A percentile compares a stretch with the other conserved stretches of the same genome.
phyloP scores from a whole-genome alignment of 2,329 filamentous ascomycete genomes.

The Cucurbitaria berberidis region DNA sequence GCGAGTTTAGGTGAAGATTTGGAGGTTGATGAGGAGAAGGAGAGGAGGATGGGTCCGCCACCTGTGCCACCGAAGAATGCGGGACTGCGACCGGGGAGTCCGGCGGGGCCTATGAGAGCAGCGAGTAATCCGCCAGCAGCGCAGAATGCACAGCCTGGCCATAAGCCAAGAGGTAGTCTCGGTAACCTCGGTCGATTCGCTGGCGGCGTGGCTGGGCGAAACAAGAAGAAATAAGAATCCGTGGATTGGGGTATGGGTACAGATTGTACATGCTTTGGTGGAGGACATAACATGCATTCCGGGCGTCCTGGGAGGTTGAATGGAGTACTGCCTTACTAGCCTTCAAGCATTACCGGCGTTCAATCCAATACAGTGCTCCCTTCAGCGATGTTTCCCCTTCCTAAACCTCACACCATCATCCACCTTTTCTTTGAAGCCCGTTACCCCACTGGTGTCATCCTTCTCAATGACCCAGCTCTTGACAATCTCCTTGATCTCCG shows the following conservation, averaged over 20 bases:
- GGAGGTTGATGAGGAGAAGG: constrained; percentile 36
- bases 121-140: constrained; percentile 19
- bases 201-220: constrained; percentile 48
- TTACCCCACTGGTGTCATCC: constrained; percentile 14
- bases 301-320: constrained; percentile 14
- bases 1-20: constrained; percentile 48
- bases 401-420: constrained; percentile 48
- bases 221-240: constrained; percentile 43
- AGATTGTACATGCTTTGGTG: constrained; percentile 7
- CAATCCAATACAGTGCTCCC: background rate
- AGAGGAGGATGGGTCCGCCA: constrained; percentile 33
- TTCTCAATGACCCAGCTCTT: constrained; percentile 70
- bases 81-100: constrained; percentile 29
- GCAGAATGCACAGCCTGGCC: constrained; percentile 29
- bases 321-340: background rate
- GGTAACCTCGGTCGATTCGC: constrained; percentile 54
- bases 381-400: constrained; percentile 54
- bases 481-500: constrained; percentile 72
- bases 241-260: background rate
- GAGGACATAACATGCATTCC: constrained; percentile 29
- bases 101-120: constrained; percentile 29
- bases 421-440: constrained; percentile 19
- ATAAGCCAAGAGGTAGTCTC: constrained; percentile 50
- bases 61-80: constrained; percentile 35
- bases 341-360: constrained; percentile 16